Conservation (phyloP, 768 basidiomycete species). For the Amyloporia xantha region DNA sequence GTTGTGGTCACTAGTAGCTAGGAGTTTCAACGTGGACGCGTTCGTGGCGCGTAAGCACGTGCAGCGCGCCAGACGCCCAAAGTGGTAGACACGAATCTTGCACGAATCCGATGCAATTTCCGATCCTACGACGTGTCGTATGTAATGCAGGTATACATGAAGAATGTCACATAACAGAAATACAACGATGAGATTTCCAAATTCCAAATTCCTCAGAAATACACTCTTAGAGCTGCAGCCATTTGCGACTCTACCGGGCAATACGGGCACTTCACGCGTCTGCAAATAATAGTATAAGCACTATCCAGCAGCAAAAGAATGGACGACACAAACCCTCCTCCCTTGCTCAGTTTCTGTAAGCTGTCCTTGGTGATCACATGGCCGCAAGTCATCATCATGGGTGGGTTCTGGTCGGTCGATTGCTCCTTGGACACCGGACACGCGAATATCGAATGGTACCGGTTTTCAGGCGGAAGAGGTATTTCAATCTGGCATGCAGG, state of each 20-base stretch:
- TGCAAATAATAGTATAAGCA: conserved; percentile 22
- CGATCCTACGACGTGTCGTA: background rate
- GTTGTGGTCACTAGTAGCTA: too few species aligned
- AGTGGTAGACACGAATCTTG: background rate
- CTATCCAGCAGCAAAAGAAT: conserved; percentile 1
- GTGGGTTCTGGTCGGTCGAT: conserved; percentile 86
- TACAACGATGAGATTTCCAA: conserved; percentile 9
- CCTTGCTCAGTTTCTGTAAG: conserved; percentile 82
- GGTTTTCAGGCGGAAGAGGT: conserved; percentile 74
- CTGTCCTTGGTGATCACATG: conserved; percentile 95
- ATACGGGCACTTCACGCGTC: conserved; percentile 94
- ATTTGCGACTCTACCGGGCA: conserved; percentile 78
- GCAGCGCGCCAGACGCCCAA: background rate
- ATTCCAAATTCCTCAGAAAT: conserved; percentile 39
- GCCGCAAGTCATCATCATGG: conserved; percentile 96
- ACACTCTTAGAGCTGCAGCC: conserved; percentile 50
- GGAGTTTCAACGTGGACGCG: background rate
- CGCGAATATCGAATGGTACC: conserved; percentile 95
- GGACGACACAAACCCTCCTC: conserved; percentile 64
- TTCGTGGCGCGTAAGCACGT: conserved; percentile 2
- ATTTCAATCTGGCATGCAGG: conserved; percentile 74
- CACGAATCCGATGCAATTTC: background rate
- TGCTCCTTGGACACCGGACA: conserved; percentile 99
- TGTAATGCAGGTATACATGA: background rate
- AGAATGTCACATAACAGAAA: conserved; percentile 1